Base-by-base conservation (phyloP, 768 basidiomycete species). In the Lentinula sp. region DNA sequence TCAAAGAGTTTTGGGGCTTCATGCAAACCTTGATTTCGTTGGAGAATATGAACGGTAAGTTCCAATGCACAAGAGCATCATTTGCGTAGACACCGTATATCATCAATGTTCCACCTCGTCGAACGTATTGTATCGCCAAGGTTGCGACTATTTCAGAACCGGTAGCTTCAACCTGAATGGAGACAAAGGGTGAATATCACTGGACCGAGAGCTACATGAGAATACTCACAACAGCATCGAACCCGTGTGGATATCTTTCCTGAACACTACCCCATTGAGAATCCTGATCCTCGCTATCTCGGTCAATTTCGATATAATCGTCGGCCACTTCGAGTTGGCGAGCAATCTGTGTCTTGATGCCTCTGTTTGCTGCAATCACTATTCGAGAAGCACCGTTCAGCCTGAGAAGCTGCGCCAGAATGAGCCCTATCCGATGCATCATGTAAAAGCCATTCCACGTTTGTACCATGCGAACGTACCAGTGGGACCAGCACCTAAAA, bases 301-400 rank as follows among this genome's bases (percentile, higher is more conserved):
- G 75, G 68, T 95, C 91, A 46, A 96, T 79, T 68, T 93, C 92
- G 66, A 94, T 79, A 70, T 94, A 96, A 68, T 88, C 90, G 69
- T 95, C 91, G 8, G 76, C 94, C 2, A 87, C 88, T 11, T 90
- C 81, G 39, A 95, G 79, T 65, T 89, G 71, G 71, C 85, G 85
- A 11, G 93, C 94, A 59, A 94, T 84, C 58, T 93, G 84, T 82
- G 89, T 93, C 80, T 96, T 95, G 69, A 93, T 82, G 45, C 93
- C 93, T 71, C 92, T 91, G 75, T 94, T 93, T 34, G 90, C 90
- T 1, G 92, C 93, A 61, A 96, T 85, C 57, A 91, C 89, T 60
- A 95, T 83, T 62, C 82, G 82, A 23, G 82, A 75, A 15, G 93
- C 93, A 48, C 93, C 93, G 70, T 94, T 95, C 46, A 91, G 78